phyloP scores from a whole-genome alignment of 495 filamentous ascomycete genomes.

The Amniculicola lignicola region DNA sequence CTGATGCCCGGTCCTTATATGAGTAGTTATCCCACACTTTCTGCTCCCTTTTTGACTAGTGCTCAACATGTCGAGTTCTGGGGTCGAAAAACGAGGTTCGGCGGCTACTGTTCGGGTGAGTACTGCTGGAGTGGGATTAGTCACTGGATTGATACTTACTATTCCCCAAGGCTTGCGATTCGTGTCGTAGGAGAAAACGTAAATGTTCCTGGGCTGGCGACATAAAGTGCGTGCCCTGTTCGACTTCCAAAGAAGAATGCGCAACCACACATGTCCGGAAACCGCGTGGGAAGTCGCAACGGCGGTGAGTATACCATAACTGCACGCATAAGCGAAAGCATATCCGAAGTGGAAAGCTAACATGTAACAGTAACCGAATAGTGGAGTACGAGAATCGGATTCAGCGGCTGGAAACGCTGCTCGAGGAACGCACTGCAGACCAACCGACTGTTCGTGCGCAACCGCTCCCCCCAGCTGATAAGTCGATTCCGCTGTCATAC shows the following conservation, averaged over 20 bases:
- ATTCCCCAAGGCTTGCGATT: slow-evolving; percentile 18
- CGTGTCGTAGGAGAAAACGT: slow-evolving; percentile 18
- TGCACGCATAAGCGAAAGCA: no score
- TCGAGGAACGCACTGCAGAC: slow-evolving; percentile 15
- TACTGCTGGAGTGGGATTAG: no score
- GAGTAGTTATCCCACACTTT: no score
- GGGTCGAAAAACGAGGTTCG: slow-evolving; percentile 1
- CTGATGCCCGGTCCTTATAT: no score
- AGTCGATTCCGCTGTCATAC: slow-evolving; percentile 2
- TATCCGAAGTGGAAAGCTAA: no score
- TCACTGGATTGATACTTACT: background rate
- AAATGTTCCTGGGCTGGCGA: slow-evolving; percentile 12
- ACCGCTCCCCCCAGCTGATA: slow-evolving; percentile 2
- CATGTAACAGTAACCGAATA: slow-evolving; percentile 6
- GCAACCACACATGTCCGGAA: slow-evolving; percentile 21
- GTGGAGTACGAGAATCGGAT: slow-evolving; percentile 23
- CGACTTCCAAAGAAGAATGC: slow-evolving; percentile 12
- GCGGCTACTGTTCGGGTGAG: background rate
- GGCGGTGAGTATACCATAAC: slow-evolving; percentile 5
- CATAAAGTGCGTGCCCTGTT: slow-evolving; percentile 5
- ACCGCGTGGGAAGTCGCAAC: slow-evolving; percentile 13
- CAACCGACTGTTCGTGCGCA: slow-evolving; percentile 5
- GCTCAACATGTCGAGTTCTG: background rate
- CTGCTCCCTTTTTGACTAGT: no score
- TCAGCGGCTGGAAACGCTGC: slow-evolving; percentile 10